Percentiles rank a stretch among this genome's conserved stretches.
phyloP scores from a whole-genome alignment of 768 basidiomycete species.

The Tremella fuciformis region DNA sequence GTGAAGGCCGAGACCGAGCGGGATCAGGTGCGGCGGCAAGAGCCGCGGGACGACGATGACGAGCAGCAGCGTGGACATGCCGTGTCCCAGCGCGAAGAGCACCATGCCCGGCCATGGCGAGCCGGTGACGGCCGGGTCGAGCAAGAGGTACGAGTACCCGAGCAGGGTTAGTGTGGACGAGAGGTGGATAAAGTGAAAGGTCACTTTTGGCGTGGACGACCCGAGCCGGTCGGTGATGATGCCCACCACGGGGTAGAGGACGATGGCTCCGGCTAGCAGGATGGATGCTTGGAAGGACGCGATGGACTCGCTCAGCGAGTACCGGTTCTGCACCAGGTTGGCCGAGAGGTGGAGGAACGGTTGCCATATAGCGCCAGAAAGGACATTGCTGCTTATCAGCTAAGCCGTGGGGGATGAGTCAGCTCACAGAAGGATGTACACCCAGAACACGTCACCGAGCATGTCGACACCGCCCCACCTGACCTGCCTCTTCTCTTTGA shows the following conservation, averaged over 20 bases:
- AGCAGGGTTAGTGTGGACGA: conserved; percentile 25
- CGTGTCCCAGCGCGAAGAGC: conserved; percentile 28
- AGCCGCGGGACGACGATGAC: conserved; percentile 32
- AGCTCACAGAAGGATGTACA: conserved; percentile 35
- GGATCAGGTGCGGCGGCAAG: conserved; percentile 21
- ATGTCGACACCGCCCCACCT: conserved; percentile 15
- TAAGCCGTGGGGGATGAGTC: background rate
- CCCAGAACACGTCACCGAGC: conserved; percentile 35
- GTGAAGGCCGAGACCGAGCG: conserved; percentile 32
- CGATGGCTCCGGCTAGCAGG: conserved; percentile 34
- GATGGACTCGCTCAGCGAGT: conserved; percentile 18
- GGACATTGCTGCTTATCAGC: conserved; percentile 29
- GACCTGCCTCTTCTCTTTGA: conserved; percentile 17
- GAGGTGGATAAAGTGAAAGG: conserved; percentile 22
- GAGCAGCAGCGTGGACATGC: conserved; percentile 32
- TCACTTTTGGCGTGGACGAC: conserved; percentile 14
- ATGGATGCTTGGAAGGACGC: conserved; percentile 27
- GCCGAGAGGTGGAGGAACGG: conserved; percentile 37
- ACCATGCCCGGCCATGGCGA: conserved; percentile 28
- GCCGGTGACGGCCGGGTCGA: conserved; percentile 14
- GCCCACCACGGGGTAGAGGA: conserved; percentile 30
- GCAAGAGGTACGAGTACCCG: conserved; percentile 25
- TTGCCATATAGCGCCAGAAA: conserved; percentile 31
- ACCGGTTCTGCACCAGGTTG: conserved; percentile 30
- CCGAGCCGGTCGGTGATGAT: conserved; percentile 21